Evolutionary conservation across 345 rosid genomes (phyloP).

Genomic region (Pugionium cornutum): DNA sequence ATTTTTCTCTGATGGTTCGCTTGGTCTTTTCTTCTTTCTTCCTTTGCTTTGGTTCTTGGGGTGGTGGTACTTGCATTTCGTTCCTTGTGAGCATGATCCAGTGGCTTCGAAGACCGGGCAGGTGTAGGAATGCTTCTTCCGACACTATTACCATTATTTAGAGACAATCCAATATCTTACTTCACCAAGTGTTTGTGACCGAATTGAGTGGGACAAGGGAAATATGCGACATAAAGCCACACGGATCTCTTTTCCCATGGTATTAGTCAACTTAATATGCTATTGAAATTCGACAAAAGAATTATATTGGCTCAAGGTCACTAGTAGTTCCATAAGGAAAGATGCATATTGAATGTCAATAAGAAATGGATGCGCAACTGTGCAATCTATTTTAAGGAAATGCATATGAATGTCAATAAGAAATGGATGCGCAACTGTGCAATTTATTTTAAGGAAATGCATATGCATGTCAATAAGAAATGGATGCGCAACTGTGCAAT

Average conservation of each 20-base stretch:
- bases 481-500: neutral
- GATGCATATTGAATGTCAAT: constrained; percentile 25
- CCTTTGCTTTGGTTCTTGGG: constrained; percentile 64
- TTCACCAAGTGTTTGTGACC: constrained; percentile 34
- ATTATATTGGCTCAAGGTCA: constrained; percentile 1
- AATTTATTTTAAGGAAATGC: neutral
- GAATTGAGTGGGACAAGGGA: constrained; percentile 19
- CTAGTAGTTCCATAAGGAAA: constrained; percentile 4
- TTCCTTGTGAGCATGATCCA: constrained; percentile 76
- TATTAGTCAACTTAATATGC: constrained; percentile 13
- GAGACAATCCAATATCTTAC: constrained; percentile 37
- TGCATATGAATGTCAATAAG: constrained; percentile 25
- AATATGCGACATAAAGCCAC: constrained; percentile 7
- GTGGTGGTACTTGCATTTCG: constrained; percentile 92
- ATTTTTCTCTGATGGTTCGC: constrained; percentile 45
- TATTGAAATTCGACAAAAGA: neutral
- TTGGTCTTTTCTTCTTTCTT: constrained; percentile 61
- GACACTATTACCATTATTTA: constrained; percentile 71
- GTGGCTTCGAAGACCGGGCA: constrained; percentile 78
- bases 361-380: constrained; percentile 1
- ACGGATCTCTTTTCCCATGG: constrained; percentile 13
- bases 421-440: neutral
- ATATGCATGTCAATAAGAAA: constrained; percentile 23
- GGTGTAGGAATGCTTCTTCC: constrained; percentile 87
- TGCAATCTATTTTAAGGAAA: neutral